These are phyloP conservation scores for Trichothecium roseum DNA, from an alignment of 2,329 filamentous ascomycete genomes.

Conservation along the genomic window DNA sequence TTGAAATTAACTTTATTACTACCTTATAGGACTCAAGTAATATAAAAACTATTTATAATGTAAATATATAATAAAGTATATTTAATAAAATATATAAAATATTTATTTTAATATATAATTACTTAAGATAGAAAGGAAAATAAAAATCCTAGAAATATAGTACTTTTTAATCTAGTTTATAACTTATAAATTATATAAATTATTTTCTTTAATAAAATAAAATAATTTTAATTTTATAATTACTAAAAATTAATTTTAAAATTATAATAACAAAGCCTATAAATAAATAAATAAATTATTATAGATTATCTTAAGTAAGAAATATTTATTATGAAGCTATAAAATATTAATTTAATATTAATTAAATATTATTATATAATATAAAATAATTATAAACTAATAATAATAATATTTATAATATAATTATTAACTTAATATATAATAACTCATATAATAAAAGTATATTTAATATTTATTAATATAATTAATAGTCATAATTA, in stretches of 20 bases:
- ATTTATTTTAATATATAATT: not conserved
- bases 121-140: not conserved
- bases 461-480: slow-evolving; percentile 1
- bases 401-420: not conserved
- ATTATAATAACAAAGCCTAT: too few relatives aligned
- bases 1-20: too few relatives aligned
- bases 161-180: too few relatives aligned
- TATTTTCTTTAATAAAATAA: too few relatives aligned
- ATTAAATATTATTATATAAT: not conserved
- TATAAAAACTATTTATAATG: slow-evolving; percentile 1
- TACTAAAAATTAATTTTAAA: too few relatives aligned
- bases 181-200: too few relatives aligned
- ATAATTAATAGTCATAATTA: slow-evolving; percentile 4
- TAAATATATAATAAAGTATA: slow-evolving; percentile 1
- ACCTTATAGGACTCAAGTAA: too few relatives aligned
- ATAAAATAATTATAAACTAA: slow-evolving; percentile 2
- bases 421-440: slow-evolving; percentile 1
- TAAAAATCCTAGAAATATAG: not conserved
- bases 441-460: slow-evolving; percentile 4
- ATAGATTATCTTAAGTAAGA: not conserved
- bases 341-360: slow-evolving; percentile 2
- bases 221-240: too few relatives aligned
- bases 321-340: not conserved
- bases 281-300: too few relatives aligned
- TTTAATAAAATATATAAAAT: not conserved